Percentiles rank a stretch among this genome's conserved stretches.
phyloP scores from a whole-genome alignment of 2,329 filamentous ascomycete species.

The Colletotrichum neosansevieriae region DNA sequence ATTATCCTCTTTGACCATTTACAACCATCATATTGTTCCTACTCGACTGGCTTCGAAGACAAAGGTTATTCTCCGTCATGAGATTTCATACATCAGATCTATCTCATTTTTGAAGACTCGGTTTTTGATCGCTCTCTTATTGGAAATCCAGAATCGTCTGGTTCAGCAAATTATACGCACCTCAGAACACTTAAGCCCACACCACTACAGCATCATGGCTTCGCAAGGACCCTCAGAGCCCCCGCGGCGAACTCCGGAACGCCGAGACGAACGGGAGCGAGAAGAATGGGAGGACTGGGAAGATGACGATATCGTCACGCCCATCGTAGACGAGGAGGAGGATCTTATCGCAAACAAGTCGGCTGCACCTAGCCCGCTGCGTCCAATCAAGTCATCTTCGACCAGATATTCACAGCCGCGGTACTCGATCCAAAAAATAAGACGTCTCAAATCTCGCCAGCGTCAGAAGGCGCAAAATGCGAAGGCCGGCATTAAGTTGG shows the following conservation, averaged over 20 bases:
- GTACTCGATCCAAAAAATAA: conserved; percentile 55
- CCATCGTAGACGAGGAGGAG: conserved; percentile 54
- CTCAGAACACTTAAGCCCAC: not conserved
- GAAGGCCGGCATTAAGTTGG: conserved; percentile 73
- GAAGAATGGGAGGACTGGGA: conserved; percentile 69
- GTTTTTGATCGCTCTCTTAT: not conserved
- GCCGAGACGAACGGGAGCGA: conserved; percentile 32
- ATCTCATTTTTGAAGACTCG: not conserved
- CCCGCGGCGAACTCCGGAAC: conserved; percentile 7
- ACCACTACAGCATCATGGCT: conserved; percentile 20
- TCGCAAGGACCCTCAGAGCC: conserved; percentile 4
- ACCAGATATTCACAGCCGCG: conserved; percentile 42
- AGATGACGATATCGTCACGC: conserved; percentile 59
- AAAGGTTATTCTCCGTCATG: not conserved
- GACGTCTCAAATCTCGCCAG: conserved; percentile 67
- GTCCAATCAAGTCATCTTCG: conserved; percentile 29
- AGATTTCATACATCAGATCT: not conserved
- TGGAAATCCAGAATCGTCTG: not conserved
- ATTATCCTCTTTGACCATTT: conserved; percentile 5
- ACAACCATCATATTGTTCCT: conserved; percentile 5
- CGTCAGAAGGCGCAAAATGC: conserved; percentile 72
- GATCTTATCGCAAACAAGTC: conserved; percentile 44
- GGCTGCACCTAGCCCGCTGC: conserved; percentile 32
- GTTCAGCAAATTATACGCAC: not conserved
- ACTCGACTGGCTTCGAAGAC: conserved; percentile 25